Evolutionary conservation across 208 protist species (phyloP), one percentile per base, ranked within the genome.

Genomic region (Acanthamoeba royreba): DNA sequence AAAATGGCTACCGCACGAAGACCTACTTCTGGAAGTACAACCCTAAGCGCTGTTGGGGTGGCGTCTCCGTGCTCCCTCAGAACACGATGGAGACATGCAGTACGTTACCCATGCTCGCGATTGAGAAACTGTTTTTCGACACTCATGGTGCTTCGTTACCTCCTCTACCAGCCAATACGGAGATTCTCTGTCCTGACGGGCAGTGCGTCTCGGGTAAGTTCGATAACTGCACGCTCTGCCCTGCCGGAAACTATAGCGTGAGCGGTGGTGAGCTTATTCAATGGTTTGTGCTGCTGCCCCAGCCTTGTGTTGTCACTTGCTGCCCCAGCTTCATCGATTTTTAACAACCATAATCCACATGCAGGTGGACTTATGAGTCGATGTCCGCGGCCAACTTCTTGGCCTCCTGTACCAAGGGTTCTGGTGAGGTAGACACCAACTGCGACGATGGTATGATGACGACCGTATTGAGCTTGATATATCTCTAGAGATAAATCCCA

Each of bases 21-120:
- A 28, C 79, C 43, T 92, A 11, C 8, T 72, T 45, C 63, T 92
- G 88, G 88, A 92, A 92, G 43, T 92, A 92, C 66, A 92, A 81
- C 43, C 88, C 88, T 19, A 92, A 92, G 88, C 88, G 88, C 42
- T 92, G 88, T 31, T 52, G 43, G 42, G 88, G 88, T 35, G 88
- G 47, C 25, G 33, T 79, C 19, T 55, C 3, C 35, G 1, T 92
- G 58, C 88, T 61, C 19, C 88, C 88, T n/a, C 74, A 85, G 43
- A 85, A 0, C 43, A 19, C 17, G n/a, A 31, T 31, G 2, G 74
- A 85, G 74, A 11, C 43, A 38, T 85, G 74, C 74, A 46, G 74
- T 85, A 85, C 43, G 43, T 43, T 9, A 33, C 69, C 19, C 38
- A 8, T 1, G n/a, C 35, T 13, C 17, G n/a, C 66, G 19, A 15